phyloP scores from a whole-genome alignment of 352 stramenopile species.

The Pythium rishiriense region DNA sequence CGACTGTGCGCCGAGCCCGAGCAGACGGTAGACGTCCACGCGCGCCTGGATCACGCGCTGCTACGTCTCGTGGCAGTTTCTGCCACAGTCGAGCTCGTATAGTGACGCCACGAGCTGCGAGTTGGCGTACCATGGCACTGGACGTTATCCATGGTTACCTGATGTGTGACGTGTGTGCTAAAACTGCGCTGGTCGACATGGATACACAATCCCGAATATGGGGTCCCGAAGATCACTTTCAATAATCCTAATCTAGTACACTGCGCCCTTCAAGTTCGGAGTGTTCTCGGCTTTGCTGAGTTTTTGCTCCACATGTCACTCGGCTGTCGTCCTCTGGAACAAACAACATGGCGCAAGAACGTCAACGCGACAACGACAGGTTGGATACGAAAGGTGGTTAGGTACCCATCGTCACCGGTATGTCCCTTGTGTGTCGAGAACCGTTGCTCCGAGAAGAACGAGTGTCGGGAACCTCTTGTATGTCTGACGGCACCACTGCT shows the following conservation, averaged over 20 bases:
- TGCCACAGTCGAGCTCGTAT: slow-evolving; percentile 2
- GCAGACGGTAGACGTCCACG: slow-evolving; percentile 5
- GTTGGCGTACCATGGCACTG: background rate
- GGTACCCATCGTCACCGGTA: background rate
- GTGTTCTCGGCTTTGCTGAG: background rate
- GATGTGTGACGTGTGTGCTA: slow-evolving; percentile 14
- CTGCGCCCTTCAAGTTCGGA: background rate
- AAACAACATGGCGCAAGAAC: slow-evolving; percentile 12
- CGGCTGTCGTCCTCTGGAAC: background rate
- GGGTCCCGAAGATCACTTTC: background rate
- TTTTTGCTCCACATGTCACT: slow-evolving; percentile 2
- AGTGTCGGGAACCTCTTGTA: background rate
- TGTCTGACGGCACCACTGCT: background rate
- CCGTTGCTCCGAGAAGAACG: background rate
- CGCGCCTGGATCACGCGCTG: slow-evolving; percentile 2
- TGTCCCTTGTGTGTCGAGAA: background rate
- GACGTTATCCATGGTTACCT: background rate
- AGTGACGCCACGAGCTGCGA: slow-evolving; percentile 7
- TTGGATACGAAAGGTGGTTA: background rate
- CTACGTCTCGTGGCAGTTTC: slow-evolving; percentile 12
- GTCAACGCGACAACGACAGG: slow-evolving; percentile 4
- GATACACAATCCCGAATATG: slow-evolving; percentile 16
- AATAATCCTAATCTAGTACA: slow-evolving; percentile 7
- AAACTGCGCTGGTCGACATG: background rate
- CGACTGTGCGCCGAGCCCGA: background rate